These are phyloP conservation scores for Calonectria montana DNA, from an alignment of 2,329 filamentous ascomycete species.

Conservation along the genomic window DNA sequence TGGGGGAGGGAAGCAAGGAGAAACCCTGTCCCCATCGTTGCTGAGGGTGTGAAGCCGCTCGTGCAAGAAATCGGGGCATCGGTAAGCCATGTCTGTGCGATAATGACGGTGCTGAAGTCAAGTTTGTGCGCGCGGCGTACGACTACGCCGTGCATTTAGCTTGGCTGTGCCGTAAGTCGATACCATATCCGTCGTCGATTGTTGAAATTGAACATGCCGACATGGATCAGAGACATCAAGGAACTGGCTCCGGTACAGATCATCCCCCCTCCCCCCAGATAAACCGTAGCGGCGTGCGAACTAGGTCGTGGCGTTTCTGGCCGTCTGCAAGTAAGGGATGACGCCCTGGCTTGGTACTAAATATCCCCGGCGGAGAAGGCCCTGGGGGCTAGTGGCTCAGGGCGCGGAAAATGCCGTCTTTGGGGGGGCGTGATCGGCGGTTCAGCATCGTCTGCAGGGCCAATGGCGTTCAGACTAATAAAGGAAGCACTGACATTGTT, in stretches of 20 bases:
- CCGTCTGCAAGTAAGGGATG: constrained; percentile 31
- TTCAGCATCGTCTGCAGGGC: constrained; percentile 16
- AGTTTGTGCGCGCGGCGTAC: background rate
- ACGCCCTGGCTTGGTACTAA: constrained; percentile 28
- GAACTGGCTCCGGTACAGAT: constrained; percentile 14
- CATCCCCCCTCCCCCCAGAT: constrained; percentile 18
- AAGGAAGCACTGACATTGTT: background rate
- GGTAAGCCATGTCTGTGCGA: background rate
- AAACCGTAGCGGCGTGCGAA: constrained; percentile 19
- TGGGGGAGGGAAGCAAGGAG: constrained; percentile 22
- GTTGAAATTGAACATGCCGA: constrained; percentile 6
- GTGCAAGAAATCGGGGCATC: background rate
- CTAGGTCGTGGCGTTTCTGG: constrained; percentile 25
- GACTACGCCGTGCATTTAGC: background rate
- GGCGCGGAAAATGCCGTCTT: constrained; percentile 27
- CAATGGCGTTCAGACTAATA: background rate
- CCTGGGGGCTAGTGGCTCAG: constrained; percentile 20
- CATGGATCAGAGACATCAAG: constrained; percentile 16
- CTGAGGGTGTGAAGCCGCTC: constrained; percentile 9
- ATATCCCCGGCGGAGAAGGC: constrained; percentile 26
- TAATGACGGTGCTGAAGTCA: background rate
- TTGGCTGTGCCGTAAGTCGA: constrained; percentile 7
- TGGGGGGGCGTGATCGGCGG: constrained; percentile 31
- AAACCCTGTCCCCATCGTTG: constrained; percentile 24
- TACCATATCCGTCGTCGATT: background rate